A percentile compares a stretch with the other conserved stretches of the same genome.
These are phyloP conservation scores for Fusarium pseudocircinatum DNA, from an alignment of 2,329 filamentous ascomycete genomes.

Conservation along the genomic window DNA sequence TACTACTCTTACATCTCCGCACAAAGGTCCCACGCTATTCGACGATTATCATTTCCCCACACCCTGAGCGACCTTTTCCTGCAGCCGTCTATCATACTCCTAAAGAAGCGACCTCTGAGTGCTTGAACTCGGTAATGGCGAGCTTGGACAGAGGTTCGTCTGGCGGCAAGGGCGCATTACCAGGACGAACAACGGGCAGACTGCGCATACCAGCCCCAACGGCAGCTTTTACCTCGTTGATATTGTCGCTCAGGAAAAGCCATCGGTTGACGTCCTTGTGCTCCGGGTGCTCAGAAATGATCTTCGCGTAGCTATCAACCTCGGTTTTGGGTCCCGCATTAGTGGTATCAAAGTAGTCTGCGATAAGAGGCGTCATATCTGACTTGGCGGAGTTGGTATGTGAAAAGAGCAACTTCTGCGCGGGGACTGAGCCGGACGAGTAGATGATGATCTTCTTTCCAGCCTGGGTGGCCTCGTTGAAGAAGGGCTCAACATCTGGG, in stretches of 20 bases:
- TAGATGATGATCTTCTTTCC: conserved; percentile 77
- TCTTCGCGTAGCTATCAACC: conserved; percentile 71
- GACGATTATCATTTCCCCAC: conserved; percentile 33
- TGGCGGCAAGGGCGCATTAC: conserved; percentile 71
- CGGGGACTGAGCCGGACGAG: conserved; percentile 81
- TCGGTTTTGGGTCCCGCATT: conserved; percentile 82
- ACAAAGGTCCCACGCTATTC: conserved; percentile 35
- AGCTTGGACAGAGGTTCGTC: conserved; percentile 53
- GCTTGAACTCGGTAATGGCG: conserved; percentile 50
- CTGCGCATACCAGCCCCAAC: conserved; percentile 70
- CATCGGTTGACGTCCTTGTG: conserved; percentile 61
- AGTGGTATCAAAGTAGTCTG: conserved; percentile 80
- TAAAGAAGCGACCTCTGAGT: conserved; percentile 36
- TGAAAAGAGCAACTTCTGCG: conserved; percentile 82
- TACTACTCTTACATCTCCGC: conserved; percentile 38
- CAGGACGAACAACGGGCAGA: conserved; percentile 71
- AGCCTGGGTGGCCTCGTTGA: conserved; percentile 66
- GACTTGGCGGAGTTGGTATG: conserved; percentile 68
- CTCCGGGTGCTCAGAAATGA: conserved; percentile 58
- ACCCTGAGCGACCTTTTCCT: conserved; percentile 27
- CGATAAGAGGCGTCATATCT: conserved; percentile 69
- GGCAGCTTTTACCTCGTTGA: conserved; percentile 73
- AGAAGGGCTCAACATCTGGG: conserved; percentile 73
- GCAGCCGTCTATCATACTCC: conserved; percentile 33
- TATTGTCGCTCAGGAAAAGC: conserved; percentile 85